Evolutionary conservation across 192 early-diverging fungal genomes (phyloP).

Genomic region (Coemansia sp.): DNA sequence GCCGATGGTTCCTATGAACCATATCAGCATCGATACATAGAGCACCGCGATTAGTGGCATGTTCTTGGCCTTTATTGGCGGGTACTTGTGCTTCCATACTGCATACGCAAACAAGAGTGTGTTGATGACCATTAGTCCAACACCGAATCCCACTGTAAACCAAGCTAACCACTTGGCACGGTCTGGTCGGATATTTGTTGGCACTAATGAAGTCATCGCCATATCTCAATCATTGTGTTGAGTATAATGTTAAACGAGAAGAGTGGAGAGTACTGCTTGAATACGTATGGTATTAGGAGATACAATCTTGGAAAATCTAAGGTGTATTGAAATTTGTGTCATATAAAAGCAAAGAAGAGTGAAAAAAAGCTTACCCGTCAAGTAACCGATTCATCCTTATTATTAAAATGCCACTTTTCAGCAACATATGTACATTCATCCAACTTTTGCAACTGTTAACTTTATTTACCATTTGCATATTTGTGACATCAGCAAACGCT

Average conservation of each 20-base stretch:
- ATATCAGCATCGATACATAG: slow-evolving; percentile 36
- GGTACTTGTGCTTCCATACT: slow-evolving; percentile 23
- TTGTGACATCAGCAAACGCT: background rate
- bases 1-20: slow-evolving; percentile 41
- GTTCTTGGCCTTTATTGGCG: slow-evolving; percentile 46
- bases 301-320: too few relatives aligned
- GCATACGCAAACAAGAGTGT: slow-evolving; percentile 32
- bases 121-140: slow-evolving; percentile 31
- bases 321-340: too few relatives aligned
- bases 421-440: too few relatives aligned
- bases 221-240: background rate
- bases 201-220: background rate
- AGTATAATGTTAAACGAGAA: background rate
- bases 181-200: background rate
- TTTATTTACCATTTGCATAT: background rate
- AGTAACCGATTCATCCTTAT: too few relatives aligned
- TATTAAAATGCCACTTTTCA: too few relatives aligned
- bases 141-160: slow-evolving; percentile 20
- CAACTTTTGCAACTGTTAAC: background rate
- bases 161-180: background rate
- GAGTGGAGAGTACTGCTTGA: too few relatives aligned
- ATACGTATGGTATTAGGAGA: too few relatives aligned
- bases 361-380: too few relatives aligned
- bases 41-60: slow-evolving; percentile 30
- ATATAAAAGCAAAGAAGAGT: too few relatives aligned